Conservation (phyloP, 352 stramenopile genomes). For the Pythium brassicae region DNA sequence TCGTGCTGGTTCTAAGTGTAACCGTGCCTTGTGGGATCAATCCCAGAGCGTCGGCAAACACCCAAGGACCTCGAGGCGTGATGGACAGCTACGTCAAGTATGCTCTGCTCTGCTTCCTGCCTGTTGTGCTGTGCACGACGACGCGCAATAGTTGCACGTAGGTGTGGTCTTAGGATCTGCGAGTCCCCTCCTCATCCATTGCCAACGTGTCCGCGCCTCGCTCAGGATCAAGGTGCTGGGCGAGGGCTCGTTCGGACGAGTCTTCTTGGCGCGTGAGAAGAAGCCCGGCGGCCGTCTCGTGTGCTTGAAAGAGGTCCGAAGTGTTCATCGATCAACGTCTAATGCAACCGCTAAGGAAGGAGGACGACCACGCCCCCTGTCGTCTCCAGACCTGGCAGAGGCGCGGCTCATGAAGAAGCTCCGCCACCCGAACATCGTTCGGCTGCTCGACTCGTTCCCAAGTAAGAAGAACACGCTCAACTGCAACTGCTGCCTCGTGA, state of each 20-base stretch:
- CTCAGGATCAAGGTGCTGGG: conserved; percentile 63
- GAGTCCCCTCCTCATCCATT: neutral
- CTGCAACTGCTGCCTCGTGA: conserved; percentile 73
- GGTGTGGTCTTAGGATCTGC: neutral
- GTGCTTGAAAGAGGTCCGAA: conserved; percentile 86
- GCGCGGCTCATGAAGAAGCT: conserved; percentile 77
- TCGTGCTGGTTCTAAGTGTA: too few species aligned
- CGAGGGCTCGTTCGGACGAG: conserved; percentile 87
- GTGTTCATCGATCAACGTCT: conserved; percentile 21
- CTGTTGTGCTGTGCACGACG: neutral
- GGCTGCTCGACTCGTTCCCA: conserved; percentile 68
- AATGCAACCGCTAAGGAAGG: neutral
- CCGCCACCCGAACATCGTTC: conserved; percentile 89
- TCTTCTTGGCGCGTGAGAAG: conserved; percentile 89
- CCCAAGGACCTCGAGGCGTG: too few species aligned
- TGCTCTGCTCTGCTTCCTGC: neutral
- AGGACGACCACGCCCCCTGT: conserved; percentile 4
- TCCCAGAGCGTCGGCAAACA: too few species aligned
- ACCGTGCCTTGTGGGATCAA: too few species aligned
- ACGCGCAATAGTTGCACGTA: too few species aligned
- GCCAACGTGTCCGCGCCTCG: neutral
- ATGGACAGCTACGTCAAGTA: conserved; percentile 55
- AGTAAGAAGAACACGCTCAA: conserved; percentile 9
- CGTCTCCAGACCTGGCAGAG: conserved; percentile 27
- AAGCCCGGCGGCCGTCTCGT: conserved; percentile 47